These are phyloP conservation scores for Penicillium diatomitis DNA, from an alignment of 495 filamentous ascomycete species.

Conservation along the genomic window DNA sequence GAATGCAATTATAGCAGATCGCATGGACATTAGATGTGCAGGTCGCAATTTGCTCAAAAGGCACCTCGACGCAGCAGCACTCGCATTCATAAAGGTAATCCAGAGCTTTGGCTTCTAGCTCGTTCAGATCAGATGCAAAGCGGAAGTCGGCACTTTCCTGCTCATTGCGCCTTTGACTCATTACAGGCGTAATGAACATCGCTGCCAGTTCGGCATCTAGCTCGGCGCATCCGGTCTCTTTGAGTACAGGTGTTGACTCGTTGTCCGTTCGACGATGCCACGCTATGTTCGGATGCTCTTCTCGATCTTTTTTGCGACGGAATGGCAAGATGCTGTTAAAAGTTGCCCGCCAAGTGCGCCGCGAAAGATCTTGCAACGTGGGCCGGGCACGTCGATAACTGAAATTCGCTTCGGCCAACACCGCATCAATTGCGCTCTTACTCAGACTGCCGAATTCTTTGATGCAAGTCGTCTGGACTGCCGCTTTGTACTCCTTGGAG, in stretches of 20 bases:
- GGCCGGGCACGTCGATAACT: constrained; percentile 72
- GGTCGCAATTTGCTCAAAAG: constrained; percentile 74
- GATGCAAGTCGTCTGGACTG: constrained; percentile 50
- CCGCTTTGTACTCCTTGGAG: constrained; percentile 58
- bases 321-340: constrained; percentile 65
- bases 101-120: constrained; percentile 59
- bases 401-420: constrained; percentile 85
- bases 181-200: constrained; percentile 55
- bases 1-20: constrained; percentile 79
- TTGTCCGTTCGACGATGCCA: constrained; percentile 48
- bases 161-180: constrained; percentile 42
- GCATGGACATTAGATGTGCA: constrained; percentile 67
- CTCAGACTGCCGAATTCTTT: constrained; percentile 81
- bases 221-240: constrained; percentile 64
- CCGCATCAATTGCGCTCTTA: constrained; percentile 71
- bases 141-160: constrained; percentile 52
- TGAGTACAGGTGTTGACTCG: constrained; percentile 48
- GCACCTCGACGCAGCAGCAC: constrained; percentile 72
- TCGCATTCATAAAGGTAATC: constrained; percentile 76
- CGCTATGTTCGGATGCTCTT: constrained; percentile 53
- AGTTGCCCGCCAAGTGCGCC: constrained; percentile 79
- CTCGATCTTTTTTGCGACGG: constrained; percentile 49
- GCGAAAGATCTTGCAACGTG: constrained; percentile 62
- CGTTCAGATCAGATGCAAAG: constrained; percentile 62
- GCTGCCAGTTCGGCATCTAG: constrained; percentile 71